Percentiles rank a stretch among this genome's conserved stretches.
Evolutionary conservation across 345 rosid species (phyloP).

Genomic region (Camelina laxa): DNA sequence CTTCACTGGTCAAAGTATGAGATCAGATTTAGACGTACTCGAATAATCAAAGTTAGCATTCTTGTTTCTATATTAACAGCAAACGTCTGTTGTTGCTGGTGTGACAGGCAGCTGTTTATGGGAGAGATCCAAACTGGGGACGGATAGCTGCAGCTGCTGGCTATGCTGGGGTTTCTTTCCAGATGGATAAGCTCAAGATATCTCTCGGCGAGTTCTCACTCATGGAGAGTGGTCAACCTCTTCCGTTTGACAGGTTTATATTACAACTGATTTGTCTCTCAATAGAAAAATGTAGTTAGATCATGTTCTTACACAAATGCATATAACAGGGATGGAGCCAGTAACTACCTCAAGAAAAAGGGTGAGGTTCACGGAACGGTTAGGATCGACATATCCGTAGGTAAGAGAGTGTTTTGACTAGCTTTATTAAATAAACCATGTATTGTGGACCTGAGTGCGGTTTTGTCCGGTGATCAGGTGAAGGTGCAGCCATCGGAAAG

Average conservation of each 20-base stretch:
- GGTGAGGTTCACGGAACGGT: constrained; percentile 90
- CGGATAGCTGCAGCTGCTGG: constrained; percentile 97
- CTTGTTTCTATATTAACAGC: constrained; percentile 19
- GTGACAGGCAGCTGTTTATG: constrained; percentile 85
- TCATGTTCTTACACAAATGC: constrained; percentile 10
- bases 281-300: not conserved
- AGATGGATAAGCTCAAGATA: constrained; percentile 63
- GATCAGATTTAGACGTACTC: constrained; percentile 26
- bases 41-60: constrained; percentile 17
- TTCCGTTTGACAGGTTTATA: constrained; percentile 75
- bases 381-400: constrained; percentile 61
- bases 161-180: constrained; percentile 74
- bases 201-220: constrained; percentile 80
- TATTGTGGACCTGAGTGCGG: not conserved
- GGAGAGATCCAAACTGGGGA: constrained; percentile 99
- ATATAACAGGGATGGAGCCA: constrained; percentile 65
- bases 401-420: constrained; percentile 49
- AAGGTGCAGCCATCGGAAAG: constrained; percentile 61
- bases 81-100: constrained; percentile 22
- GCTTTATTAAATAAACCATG: not conserved
- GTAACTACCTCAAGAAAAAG: constrained; percentile 70
- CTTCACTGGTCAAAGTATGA: constrained; percentile 89
- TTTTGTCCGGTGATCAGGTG: constrained; percentile 49
- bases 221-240: constrained; percentile 92
- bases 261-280: constrained; percentile 6